Base-by-base conservation (phyloP, 2,329 filamentous ascomycete species). In the Fusarium succisae region DNA sequence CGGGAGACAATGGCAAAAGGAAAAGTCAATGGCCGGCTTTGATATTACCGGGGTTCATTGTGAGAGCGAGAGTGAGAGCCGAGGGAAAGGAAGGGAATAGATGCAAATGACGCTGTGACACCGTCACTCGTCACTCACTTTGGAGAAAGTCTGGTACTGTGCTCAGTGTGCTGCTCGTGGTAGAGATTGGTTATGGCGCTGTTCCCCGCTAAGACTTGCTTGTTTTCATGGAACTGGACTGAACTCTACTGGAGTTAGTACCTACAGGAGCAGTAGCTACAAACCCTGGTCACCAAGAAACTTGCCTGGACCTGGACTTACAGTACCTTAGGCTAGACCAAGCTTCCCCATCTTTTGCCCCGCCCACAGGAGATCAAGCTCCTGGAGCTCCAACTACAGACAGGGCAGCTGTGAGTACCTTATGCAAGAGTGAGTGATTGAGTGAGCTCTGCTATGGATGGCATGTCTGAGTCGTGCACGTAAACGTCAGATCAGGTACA, bases 91-190 rank as follows among this genome's bases (percentile, higher is more conserved):
- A 54, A 39, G 24, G 39, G 44, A 35, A 68, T 48, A 55, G 66
- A 56, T 41, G 60, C 37, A 62, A 58, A 78, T 78, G 76, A 78
- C 76, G 76, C 70, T 60, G 73, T 75, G 66, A 78, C 76, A 77
- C 67, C 76, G 78, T 78, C 76, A 77, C 68, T 55, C 55, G 55
- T 39, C 37, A 58, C 32, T 39, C 37, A 69, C 28, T 47, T 53
- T 37, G 39, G 57, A 48, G 43, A 67, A 66, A 67, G 58, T 61
- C 65, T 60, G 35, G 41, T 57, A 37, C 28, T 24, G 45, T 50
- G n/a, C 14, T 43, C 45, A 37, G 22, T 24, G 45, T 50, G 15
- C n/a, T 43, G 18, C 39, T 22, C 20, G 20, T 47, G n/a, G 30
- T 53, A 22, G 30, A 45, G 55, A 48, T 50, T 69, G 30, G 55